Percentiles rank a stretch among this genome's conserved stretches.
These are phyloP conservation scores for Lentinus tigrinus DNA, from an alignment of 768 basidiomycete genomes.

Conservation along the genomic window DNA sequence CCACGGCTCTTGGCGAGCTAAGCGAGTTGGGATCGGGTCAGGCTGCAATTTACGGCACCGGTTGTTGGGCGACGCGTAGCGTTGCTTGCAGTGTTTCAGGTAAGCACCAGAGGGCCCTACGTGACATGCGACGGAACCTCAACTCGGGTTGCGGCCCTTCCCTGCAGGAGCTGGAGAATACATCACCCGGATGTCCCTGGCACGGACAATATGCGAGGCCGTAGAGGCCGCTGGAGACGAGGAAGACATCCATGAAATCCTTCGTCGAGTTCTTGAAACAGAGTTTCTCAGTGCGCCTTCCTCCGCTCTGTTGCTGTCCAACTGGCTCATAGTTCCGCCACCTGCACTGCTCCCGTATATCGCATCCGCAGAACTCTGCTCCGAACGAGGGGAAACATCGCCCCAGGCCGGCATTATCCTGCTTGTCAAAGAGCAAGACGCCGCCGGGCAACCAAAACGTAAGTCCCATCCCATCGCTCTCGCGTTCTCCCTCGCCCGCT, in stretches of 20 bases:
- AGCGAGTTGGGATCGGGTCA: conserved; percentile 25
- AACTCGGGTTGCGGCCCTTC: neutral
- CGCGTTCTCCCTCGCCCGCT: neutral
- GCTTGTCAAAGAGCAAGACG: conserved; percentile 47
- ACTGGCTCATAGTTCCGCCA: neutral
- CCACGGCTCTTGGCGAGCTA: too few species aligned
- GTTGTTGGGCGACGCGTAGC: conserved; percentile 62
- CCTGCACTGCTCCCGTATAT: neutral
- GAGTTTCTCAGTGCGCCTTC: conserved; percentile 50
- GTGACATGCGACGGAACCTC: neutral
- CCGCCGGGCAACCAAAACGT: conserved; percentile 29
- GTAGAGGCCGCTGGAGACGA: conserved; percentile 32
- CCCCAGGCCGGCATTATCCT: conserved; percentile 65
- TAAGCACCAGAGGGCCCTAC: conserved; percentile 16
- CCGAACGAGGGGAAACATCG: conserved; percentile 37
- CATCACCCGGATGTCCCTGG: conserved; percentile 58
- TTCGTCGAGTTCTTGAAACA: conserved; percentile 44
- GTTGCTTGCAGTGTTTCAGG: conserved; percentile 76
- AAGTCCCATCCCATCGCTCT: conserved; percentile 11
- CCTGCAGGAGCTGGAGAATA: conserved; percentile 69
- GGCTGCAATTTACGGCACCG: conserved; percentile 73
- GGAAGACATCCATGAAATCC: conserved; percentile 54
- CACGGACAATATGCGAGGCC: conserved; percentile 51
- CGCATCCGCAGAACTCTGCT: neutral
- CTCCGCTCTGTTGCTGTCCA: neutral